phyloP scores from a whole-genome alignment of 805 yeast genomes.

The Metschnikowia gelsemii region DNA sequence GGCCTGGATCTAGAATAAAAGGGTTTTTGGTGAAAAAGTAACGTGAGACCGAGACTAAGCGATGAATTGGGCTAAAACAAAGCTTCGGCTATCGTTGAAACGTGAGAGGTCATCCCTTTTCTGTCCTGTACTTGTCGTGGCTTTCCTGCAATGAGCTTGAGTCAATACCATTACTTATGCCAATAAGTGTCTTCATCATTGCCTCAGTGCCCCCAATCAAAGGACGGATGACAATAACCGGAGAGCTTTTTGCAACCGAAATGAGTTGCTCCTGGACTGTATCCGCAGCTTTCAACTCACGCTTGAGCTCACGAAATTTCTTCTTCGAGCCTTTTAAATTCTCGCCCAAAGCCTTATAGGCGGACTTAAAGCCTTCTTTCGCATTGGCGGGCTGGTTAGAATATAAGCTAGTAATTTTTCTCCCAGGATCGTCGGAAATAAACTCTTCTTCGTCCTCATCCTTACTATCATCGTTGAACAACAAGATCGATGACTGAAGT shows the following conservation, averaged over 20 bases:
- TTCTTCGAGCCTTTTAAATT: constrained; percentile 66
- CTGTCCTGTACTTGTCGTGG: constrained; percentile 61
- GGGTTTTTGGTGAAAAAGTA: too few relatives aligned
- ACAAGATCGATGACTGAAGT: constrained; percentile 25
- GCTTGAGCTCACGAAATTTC: constrained; percentile 58
- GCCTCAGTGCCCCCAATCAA: constrained; percentile 93
- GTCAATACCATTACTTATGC: constrained; percentile 78
- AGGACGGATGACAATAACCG: constrained; percentile 78
- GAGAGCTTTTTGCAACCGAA: constrained; percentile 73
- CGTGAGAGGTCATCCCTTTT: constrained; percentile 2
- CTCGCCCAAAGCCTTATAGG: constrained; percentile 67
- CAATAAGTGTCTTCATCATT: constrained; percentile 75
- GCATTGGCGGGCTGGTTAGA: constrained; percentile 79
- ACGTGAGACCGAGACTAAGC: too few relatives aligned
- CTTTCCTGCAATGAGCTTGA: constrained; percentile 57
- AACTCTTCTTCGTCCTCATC: constrained; percentile 26
- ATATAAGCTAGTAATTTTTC: constrained; percentile 61
- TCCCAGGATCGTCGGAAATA: constrained; percentile 30
- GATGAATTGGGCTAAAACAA: not conserved
- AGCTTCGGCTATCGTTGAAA: not conserved
- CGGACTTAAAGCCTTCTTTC: constrained; percentile 71
- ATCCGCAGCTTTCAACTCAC: constrained; percentile 62
- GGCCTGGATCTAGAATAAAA: not conserved
- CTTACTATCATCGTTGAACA: constrained; percentile 21
- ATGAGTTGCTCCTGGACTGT: constrained; percentile 65